Evolutionary conservation across 129 eudicot species (phyloP).

Genomic region (Silybum marianum): DNA sequence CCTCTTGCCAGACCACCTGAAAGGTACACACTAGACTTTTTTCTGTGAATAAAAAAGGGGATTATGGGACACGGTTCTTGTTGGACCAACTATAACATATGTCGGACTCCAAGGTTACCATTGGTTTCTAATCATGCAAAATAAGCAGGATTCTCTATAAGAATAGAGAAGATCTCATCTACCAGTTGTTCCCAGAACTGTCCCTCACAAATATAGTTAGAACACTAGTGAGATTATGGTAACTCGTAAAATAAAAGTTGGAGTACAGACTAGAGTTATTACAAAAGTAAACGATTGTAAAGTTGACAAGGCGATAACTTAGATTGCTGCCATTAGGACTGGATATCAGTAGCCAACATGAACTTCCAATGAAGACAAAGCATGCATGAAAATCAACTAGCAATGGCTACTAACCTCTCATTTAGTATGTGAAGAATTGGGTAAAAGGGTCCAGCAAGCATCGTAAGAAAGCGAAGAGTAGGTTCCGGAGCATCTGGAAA

Average conservation of each 20-base stretch:
- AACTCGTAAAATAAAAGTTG: not conserved
- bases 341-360: constrained; percentile 1
- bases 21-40: not conserved
- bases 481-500: constrained; percentile 78
- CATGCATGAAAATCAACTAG: not conserved
- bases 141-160: not conserved
- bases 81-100: not conserved
- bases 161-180: not conserved
- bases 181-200: not conserved
- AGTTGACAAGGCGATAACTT: not conserved
- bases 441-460: constrained; percentile 90
- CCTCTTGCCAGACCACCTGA: not conserved
- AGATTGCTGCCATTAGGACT: not conserved
- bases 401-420: constrained; percentile 60
- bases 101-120: not conserved
- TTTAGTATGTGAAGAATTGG: constrained; percentile 79
- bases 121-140: not conserved
- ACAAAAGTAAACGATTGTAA: not conserved
- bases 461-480: constrained; percentile 82
- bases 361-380: not conserved
- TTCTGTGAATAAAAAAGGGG: not conserved
- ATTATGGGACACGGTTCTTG: not conserved
- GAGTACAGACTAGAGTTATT: not conserved
- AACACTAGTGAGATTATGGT: not conserved
- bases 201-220: not conserved